Conservation (phyloP, 1,284 basidiomycete species). For the Sporisorium sorghi region DNA sequence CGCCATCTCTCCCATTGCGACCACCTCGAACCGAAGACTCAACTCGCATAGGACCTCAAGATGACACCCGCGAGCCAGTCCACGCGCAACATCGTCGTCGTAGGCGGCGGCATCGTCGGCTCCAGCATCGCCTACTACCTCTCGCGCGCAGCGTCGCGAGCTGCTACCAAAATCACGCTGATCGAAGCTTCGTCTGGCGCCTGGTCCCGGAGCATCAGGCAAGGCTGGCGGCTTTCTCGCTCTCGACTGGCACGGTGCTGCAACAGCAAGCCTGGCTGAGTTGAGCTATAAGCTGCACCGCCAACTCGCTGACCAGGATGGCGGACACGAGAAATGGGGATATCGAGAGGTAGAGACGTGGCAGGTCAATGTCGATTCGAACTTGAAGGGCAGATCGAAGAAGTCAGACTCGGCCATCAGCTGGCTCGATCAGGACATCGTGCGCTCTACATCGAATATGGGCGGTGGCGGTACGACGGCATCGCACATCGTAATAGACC, state of each 20-base stretch:
- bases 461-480: conserved; percentile 74
- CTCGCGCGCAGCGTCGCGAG: conserved; percentile 22
- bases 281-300: conserved; percentile 85
- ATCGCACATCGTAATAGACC: too few relatives aligned
- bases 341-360: conserved; percentile 77
- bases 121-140: conserved; percentile 85
- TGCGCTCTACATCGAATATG: conserved; percentile 62
- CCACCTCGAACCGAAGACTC: too few relatives aligned
- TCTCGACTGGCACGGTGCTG: conserved; percentile 76
- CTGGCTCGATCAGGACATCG: conserved; percentile 68
- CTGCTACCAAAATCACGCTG: conserved; percentile 71
- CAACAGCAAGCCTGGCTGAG: conserved; percentile 74
- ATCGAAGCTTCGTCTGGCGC: conserved; percentile 78
- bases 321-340: conserved; percentile 81
- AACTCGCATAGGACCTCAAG: neutral
- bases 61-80: conserved; percentile 36
- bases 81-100: conserved; percentile 58
- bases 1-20: too few relatives aligned
- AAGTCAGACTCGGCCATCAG: conserved; percentile 41
- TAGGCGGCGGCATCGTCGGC: conserved; percentile 79
- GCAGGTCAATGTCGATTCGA: conserved; percentile 56
- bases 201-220: conserved; percentile 79
- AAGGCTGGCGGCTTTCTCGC: conserved; percentile 94
- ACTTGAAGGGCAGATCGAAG: conserved; percentile 35
- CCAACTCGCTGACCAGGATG: conserved; percentile 79